These are phyloP conservation scores for Lenwebbia sp. DNA, from an alignment of 345 rosid genomes.

Conservation along the genomic window DNA sequence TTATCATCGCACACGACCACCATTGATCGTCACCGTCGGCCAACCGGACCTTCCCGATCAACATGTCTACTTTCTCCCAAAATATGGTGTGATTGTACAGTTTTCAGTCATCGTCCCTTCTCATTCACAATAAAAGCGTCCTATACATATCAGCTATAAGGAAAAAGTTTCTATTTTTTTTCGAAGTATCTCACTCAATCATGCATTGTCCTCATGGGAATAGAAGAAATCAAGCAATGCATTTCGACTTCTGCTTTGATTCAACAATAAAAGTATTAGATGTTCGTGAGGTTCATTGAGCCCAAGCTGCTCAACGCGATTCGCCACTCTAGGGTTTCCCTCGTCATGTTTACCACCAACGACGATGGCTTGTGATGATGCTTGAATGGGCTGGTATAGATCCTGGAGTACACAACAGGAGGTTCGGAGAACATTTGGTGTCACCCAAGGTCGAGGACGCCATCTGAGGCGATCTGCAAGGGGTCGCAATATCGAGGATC, in stretches of 20 bases:
- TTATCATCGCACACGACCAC: not conserved
- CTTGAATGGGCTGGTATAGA: not conserved
- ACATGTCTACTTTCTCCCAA: not conserved
- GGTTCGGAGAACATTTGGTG: not conserved
- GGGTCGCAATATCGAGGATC: too few species aligned
- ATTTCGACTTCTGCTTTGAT: not conserved
- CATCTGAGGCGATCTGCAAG: too few species aligned
- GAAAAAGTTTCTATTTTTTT: not conserved
- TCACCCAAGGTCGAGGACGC: not conserved
- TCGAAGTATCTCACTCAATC: not conserved
- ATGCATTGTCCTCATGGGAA: not conserved
- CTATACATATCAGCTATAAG: too few species aligned
- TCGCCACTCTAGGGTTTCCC: not conserved
- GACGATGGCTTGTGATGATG: slow-evolving; percentile 1
- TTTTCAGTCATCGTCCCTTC: not conserved
- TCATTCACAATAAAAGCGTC: not conserved
- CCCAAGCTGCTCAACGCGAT: not conserved
- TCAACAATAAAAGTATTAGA: too few species aligned
- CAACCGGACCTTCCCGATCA: not conserved
- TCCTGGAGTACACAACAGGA: not conserved
- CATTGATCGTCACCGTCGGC: not conserved
- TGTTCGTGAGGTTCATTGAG: not conserved
- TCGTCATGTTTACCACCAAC: not conserved
- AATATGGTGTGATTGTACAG: not conserved
- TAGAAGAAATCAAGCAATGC: not conserved